A percentile compares a stretch with the other conserved stretches of the same genome.
Conservation (phyloP, 108 stramenopile species). For the Stephanodiscus triporus region DNA sequence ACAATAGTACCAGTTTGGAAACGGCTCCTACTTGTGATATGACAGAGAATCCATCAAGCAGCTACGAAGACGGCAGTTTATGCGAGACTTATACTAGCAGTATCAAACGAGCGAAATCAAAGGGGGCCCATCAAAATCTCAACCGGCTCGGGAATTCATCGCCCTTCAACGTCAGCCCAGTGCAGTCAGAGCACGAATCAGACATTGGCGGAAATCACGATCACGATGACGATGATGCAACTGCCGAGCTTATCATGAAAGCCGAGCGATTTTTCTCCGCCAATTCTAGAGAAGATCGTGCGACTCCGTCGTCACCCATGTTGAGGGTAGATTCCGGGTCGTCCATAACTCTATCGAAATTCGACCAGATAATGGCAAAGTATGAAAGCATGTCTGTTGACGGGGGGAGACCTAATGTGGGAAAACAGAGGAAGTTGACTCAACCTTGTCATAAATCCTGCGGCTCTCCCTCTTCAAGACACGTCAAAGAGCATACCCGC, state of each 20-base stretch:
- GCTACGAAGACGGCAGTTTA: conserved; percentile 10
- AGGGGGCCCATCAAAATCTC: neutral
- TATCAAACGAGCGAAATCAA: neutral
- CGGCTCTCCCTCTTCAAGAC: neutral
- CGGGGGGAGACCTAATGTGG: neutral
- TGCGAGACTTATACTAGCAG: neutral
- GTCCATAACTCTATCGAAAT: conserved; percentile 2
- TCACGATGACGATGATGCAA: neutral
- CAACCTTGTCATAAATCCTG: neutral
- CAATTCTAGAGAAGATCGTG: neutral
- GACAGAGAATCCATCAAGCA: conserved; percentile 18
- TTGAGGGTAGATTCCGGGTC: neutral
- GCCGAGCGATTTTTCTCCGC: neutral
- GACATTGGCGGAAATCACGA: neutral
- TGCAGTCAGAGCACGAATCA: neutral
- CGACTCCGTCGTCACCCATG: neutral
- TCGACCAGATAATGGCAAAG: conserved; percentile 29
- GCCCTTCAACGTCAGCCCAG: neutral
- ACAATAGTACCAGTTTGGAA: conserved; percentile 12
- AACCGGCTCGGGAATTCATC: neutral
- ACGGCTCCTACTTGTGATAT: conserved; percentile 9
- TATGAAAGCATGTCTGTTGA: conserved; percentile 13
- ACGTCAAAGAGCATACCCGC: neutral
- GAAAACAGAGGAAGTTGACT: neutral
- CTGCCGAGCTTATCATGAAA: neutral